Evolutionary conservation across 305 asterid genomes (phyloP), one percentile per base, ranked within the genome.

Genomic region (Solanum hybrid): DNA sequence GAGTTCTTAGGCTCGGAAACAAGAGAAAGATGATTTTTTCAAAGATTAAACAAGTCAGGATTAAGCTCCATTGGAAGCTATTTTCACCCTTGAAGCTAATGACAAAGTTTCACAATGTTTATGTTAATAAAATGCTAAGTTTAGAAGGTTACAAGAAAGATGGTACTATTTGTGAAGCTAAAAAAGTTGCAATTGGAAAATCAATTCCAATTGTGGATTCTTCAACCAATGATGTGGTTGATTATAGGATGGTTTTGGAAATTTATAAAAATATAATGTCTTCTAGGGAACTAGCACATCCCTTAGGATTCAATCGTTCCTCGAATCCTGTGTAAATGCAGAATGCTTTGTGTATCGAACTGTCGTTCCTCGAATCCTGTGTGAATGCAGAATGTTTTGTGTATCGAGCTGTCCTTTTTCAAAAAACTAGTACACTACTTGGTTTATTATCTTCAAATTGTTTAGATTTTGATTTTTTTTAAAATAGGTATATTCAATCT

Each of bases 171-270:
- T 57, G 77, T 29, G 90, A 32, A 26, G 88, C 27, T 1, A 90
- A 75, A 76, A 87, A 79, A 20, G 79, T 89, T 41, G 37, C 85
- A 61, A 87, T 78, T 75, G 57, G 81, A 12, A 27, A 33, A 2
- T 57, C 92, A 13, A 45, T 89, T 36, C 89, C 90, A 17, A 32
- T 90, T 87, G 37, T 89, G 87, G 68, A 87, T 85, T 34, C 90
- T 87, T 89, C 86, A 29, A 77, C 90, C 15, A 87, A 77, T 81
- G 91, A 92, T 80, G 89, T 92, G 89, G 91, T 92, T 86, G 93
- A 92, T 81, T 32, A 73, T n/a, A 89, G 79, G 75, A 87, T 39
- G 65, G 85, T 90, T 51, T 57, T 90, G 29, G 89, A 92, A 76
- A 82, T 90, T 45, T 92, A 90, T 78, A 90, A 87, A 20, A 65